Base-by-base conservation (phyloP, 2,329 filamentous ascomycete genomes). In the Cladobotryum mycophilum region DNA sequence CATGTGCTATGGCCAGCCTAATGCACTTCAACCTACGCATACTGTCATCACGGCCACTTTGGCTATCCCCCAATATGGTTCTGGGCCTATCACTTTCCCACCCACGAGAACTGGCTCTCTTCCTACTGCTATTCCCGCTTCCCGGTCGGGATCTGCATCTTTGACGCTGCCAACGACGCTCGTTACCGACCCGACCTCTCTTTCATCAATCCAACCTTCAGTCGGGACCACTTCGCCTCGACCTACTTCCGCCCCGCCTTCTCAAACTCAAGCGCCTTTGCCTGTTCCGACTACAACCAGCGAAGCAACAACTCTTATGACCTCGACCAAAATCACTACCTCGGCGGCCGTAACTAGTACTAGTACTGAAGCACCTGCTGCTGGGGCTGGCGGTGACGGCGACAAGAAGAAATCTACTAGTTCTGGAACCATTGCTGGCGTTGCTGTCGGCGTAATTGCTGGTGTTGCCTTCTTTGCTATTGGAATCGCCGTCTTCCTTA, bases 1-100 rank as follows among this genome's bases (percentile, higher is more conserved):
- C 18, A 81, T 89, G 69, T 89, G 86, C 60, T 62, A 65, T 37
- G 72, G 69, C 4, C 64, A 80, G 52, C 59, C 66, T 3, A 67
- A 67, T 45, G 80, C 82, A 5, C 67, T 78, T 30, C 66, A 71
- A n/a, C 78, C 78, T 48, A 85, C 82, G 5, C 80, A 84, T 61
- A 62, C 68, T 17, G 76, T 76, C 18, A 74, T 85, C 46, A 78
- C 78, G 25, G 81, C 80, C 18, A 84, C 81, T 0, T 60, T 70
- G 36, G 48, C 44, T 22, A 41, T 53, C 9, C 51, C 51, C 8
- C 4, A 46, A 4, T 43, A 18, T 14, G 51, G 51, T 40, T 49
- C 47, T 4, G 51, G 48, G 2, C 51, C 51, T 4, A 44, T 53
- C 25, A 53, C 51, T 2, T 53, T 53, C 13, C 51, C 51, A 13